Evolutionary conservation across 371 early-diverging fungal genomes (phyloP), one percentile per base, ranked within the genome.

Genomic region (Mortierella sp.): DNA sequence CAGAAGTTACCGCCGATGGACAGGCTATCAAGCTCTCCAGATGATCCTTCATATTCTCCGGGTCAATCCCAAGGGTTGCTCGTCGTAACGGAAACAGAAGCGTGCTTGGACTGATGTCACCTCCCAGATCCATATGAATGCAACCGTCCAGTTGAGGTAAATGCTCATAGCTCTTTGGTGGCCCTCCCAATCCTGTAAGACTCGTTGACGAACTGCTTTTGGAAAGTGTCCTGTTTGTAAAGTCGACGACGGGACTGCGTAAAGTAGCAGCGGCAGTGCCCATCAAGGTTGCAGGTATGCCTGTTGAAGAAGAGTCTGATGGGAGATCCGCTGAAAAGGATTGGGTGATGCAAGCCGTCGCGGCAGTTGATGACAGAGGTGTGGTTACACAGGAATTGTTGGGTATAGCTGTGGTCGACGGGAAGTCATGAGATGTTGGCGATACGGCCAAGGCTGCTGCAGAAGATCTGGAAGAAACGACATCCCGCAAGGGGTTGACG

Each of bases 71-170:
- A 9, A 65, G 32, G 3, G 78, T 69, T 5, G 70, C 78, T 6
- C 69, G 60, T 30, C 78, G 50, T 24, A 76, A 46, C 1, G 78
- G 70, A 9, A 70, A 44, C 41, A 70, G 47, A 3, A 76, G 46
- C 17, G 78, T 76, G 34, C 70, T 76, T 6, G 78, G 78, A 47
- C 78, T 76, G 32, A 76, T 39, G n/a, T 51, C 70, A 19, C 60
- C 34, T 7, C 78, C 78, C 15, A 76, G 34, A 24, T 76, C 78
- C 50, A 76, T 47, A 31, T 76, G 64, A 6, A 69, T 64, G 57
- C 78, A 76, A 26, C 78, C 78, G 44, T 76, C 78, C 65, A 76
- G 44, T 26, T 28, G 34, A 17, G 78, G 78, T 27, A 76, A 24
- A 43, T 76, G 78, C 28, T 76, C 78, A 52, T 70, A 70, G 30